Base-by-base conservation (phyloP, 164 flowering plant species). In the Tinospora cordifolia region DNA sequence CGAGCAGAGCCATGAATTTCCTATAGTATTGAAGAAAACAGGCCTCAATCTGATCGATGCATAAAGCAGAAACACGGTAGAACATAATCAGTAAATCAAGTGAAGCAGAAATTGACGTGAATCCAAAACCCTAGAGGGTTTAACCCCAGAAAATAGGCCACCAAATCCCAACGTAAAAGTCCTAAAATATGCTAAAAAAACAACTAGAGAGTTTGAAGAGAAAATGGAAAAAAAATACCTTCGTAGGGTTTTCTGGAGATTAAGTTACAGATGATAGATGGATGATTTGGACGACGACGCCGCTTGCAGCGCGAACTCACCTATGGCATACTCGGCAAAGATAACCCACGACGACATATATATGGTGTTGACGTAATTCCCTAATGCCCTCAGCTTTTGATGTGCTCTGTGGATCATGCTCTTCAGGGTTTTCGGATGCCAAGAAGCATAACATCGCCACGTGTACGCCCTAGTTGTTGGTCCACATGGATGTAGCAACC, bases 81-180 rank as follows among this genome's bases (percentile, higher is more conserved):
- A 54, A 54, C 60, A 21, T 24, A 19, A 44, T 9, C 12, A 54
- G n/a, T 22, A 21, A 19, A 51, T 51, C 58, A 51, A 14, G 4
- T 51, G 60, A 54, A n/a, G 60, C 24, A 54, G 60, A 54, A 4
- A 21, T 54, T 3, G n/a, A 54, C 19, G n/a, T 54, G n/a, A 54
- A 54, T 17, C 60, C 24, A 54, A 54, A 54, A 54, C 60, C 60
- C 60, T 54, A 54, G 60, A 54, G 60, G 24, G 60, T 54, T 54
- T 19, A n/a, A n/a, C 3, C 60, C 21, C 1, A 54, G 60, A 10
- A 2, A 19, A 54, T 44, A 7, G 47, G 14, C 12, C 47, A 44
- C 47, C 14, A 44, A 44, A 44, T 13, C 10, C 36, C 47, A 44
- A 44, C 10, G 12, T 7, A 10, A 44, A 44, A 44, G 12, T 14